A percentile compares a stretch with the other conserved stretches of the same genome.
Conservation (phyloP, 352 stramenopile genomes). For the Blastocystis sp. region DNA sequence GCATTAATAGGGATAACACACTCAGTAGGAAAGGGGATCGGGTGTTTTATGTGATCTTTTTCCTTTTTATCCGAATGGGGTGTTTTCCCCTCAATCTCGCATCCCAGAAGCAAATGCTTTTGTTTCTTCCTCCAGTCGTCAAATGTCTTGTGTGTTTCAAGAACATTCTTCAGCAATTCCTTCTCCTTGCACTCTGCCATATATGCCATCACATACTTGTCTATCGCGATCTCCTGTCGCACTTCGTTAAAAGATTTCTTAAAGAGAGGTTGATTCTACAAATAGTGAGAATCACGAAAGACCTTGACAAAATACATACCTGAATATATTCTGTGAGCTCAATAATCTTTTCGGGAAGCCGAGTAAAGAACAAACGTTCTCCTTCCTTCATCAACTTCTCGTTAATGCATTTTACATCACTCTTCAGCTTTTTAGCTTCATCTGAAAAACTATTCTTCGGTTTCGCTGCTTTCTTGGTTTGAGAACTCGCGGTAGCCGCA, state of each 20-base stretch:
- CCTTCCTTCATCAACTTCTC: constrained; percentile 48
- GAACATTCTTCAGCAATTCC: constrained; percentile 32
- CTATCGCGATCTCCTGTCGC: constrained; percentile 12
- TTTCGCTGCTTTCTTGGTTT: neutral
- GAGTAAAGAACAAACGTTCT: constrained; percentile 28
- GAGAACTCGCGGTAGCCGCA: neutral
- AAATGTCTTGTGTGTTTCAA: neutral
- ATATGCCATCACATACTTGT: constrained; percentile 45
- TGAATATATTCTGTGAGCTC: constrained; percentile 49
- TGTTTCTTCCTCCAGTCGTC: constrained; percentile 57
- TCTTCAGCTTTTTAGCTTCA: neutral
- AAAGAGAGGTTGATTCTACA: constrained; percentile 44
- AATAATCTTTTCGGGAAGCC: constrained; percentile 39
- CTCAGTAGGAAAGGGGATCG: constrained; percentile 1
- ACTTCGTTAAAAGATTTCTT: constrained; percentile 12
- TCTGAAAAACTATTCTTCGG: neutral
- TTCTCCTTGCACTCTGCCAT: constrained; percentile 37
- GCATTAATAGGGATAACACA: constrained; percentile 7
- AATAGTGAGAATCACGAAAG: neutral
- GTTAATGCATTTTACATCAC: constrained; percentile 48
- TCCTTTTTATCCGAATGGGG: neutral
- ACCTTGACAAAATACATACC: neutral
- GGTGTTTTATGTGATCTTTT: neutral
- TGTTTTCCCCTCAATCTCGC: neutral
- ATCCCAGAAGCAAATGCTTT: neutral